A percentile compares a stretch with the other conserved stretches of the same genome.
Evolutionary conservation across 2,329 filamentous ascomycete genomes (phyloP).

Genomic region (Elsinoe batatas): DNA sequence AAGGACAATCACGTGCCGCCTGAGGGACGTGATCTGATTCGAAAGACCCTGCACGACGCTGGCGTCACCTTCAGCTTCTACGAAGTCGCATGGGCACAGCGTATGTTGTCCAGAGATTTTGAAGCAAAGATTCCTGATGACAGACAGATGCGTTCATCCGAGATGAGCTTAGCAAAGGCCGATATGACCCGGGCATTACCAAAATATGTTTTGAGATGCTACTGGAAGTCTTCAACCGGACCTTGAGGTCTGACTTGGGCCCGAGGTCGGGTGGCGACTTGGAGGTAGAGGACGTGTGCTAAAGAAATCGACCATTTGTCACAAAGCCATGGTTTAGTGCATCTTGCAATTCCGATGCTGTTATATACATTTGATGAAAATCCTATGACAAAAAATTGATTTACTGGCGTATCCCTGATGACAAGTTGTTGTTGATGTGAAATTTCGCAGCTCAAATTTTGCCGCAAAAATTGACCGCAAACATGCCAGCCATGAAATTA

Average conservation of each 20-base stretch:
- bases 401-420: no score
- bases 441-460: background rate
- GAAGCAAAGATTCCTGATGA: background rate
- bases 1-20: constrained; percentile 84
- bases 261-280: constrained; percentile 45
- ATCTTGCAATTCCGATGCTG: no score
- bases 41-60: constrained; percentile 67
- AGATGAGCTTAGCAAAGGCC: constrained; percentile 85
- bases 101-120: constrained; percentile 31
- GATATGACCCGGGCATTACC: constrained; percentile 78
- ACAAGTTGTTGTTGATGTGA: no score
- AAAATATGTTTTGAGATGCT: constrained; percentile 88
- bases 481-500: background rate
- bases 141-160: constrained; percentile 71
- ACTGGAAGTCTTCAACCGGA: constrained; percentile 71
- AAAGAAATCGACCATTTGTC: background rate
- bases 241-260: constrained; percentile 70
- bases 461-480: background rate
- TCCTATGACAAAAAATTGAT: no score
- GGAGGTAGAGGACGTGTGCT: constrained; percentile 32
- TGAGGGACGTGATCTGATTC: constrained; percentile 71
- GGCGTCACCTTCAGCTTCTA: constrained; percentile 71
- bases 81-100: constrained; percentile 87
- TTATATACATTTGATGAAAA: no score
- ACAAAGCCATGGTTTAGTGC: no score